phyloP scores from a whole-genome alignment of 2,329 filamentous ascomycete genomes.

The Byssochlamys sp. region DNA sequence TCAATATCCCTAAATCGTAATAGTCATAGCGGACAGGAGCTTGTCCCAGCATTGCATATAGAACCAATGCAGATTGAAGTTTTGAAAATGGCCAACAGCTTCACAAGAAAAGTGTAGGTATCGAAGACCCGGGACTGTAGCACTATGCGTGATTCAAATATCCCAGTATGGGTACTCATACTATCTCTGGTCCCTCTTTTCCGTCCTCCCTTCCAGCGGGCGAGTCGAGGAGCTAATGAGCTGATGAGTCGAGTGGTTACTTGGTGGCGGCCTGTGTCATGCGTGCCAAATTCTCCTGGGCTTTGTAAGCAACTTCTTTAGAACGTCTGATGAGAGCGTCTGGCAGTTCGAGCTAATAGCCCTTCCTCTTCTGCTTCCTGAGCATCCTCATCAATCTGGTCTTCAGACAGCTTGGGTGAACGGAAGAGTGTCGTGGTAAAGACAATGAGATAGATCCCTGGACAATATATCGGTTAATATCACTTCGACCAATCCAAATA shows the following conservation, averaged over 20 bases:
- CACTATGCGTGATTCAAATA: not conserved
- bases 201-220: not conserved
- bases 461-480: not conserved
- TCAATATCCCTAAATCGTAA: not conserved
- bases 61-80: not conserved
- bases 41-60: not conserved
- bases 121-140: not conserved
- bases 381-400: slow-evolving; percentile 75
- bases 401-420: slow-evolving; percentile 65
- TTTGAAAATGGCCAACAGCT: not conserved
- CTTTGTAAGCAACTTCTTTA: not conserved
- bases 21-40: not conserved
- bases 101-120: not conserved
- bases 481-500: not conserved
- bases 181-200: not conserved
- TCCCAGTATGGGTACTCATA: not conserved
- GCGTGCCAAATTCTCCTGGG: slow-evolving; percentile 39
- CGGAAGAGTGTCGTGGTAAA: slow-evolving; percentile 71
- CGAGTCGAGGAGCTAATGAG: slow-evolving; percentile 11
- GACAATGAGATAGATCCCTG: slow-evolving; percentile 65
- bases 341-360: slow-evolving; percentile 69
- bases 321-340: slow-evolving; percentile 53
- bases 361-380: slow-evolving; percentile 91
- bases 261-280: slow-evolving; percentile 52
- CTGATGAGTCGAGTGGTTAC: slow-evolving; percentile 51